Conservation (phyloP, 805 yeast genomes). For the Candida coleopterorum region DNA sequence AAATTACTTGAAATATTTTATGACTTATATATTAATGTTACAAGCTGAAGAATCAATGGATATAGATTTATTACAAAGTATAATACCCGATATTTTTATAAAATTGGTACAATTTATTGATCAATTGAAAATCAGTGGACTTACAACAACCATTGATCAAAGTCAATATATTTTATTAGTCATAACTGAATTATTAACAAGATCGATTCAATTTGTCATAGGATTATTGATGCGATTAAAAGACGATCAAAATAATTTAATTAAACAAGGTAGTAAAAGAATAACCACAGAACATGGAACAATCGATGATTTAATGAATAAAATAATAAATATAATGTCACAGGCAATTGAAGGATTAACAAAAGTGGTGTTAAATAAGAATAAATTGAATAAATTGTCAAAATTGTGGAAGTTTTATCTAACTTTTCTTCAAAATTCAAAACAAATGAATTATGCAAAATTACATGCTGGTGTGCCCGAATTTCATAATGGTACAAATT, state of each 20-base stretch:
- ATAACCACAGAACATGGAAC: constrained; percentile 7
- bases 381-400: constrained; percentile 15
- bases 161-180: constrained; percentile 20
- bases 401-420: constrained; percentile 38
- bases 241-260: constrained; percentile 1
- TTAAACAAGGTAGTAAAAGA: not conserved
- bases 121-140: constrained; percentile 1
- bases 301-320: constrained; percentile 5
- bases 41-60: constrained; percentile 29
- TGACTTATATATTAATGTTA: constrained; percentile 26
- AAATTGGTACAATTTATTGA: constrained; percentile 7
- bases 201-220: constrained; percentile 28
- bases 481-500: constrained; percentile 11
- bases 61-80: constrained; percentile 1
- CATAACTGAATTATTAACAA: constrained; percentile 24
- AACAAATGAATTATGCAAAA: constrained; percentile 27
- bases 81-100: constrained; percentile 10
- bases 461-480: constrained; percentile 28
- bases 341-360: constrained; percentile 5
- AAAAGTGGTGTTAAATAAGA: constrained; percentile 13
- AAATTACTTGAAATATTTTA: constrained; percentile 24
- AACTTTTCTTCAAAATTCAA: constrained; percentile 29
- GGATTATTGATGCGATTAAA: constrained; percentile 27
- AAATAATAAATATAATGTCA: constrained; percentile 1
- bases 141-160: not conserved